A percentile compares a stretch with the other conserved stretches of the same genome.
Conservation (phyloP, 2,329 filamentous ascomycete species). For the Monosporascus sp. region DNA sequence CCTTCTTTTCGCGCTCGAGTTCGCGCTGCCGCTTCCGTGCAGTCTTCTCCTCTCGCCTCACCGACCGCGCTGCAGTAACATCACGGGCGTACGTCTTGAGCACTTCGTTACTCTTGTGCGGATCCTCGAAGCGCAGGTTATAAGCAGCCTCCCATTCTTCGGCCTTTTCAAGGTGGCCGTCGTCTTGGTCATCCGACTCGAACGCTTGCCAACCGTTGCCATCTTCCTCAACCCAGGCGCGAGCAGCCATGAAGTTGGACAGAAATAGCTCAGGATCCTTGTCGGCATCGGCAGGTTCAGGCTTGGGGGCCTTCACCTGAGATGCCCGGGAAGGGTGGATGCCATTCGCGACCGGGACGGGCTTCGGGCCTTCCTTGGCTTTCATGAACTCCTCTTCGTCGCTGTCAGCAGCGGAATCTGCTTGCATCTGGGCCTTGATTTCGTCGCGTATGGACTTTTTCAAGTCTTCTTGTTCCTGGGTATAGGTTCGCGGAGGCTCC, state of each 20-base stretch:
- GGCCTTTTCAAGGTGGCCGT: constrained; percentile 65
- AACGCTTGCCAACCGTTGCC: constrained; percentile 70
- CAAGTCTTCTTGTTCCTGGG: constrained; percentile 80
- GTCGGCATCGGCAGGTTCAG: constrained; percentile 71
- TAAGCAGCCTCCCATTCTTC: constrained; percentile 90
- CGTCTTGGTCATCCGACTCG: constrained; percentile 78
- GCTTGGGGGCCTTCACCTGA: constrained; percentile 45
- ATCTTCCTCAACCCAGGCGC: constrained; percentile 76
- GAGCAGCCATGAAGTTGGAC: constrained; percentile 90
- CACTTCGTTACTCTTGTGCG: constrained; percentile 79
- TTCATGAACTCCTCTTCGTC: constrained; percentile 69
- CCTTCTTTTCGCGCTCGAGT: constrained; percentile 69
- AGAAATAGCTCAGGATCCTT: constrained; percentile 87
- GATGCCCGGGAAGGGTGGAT: constrained; percentile 52
- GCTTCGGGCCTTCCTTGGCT: constrained; percentile 47
- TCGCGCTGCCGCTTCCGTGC: constrained; percentile 75
- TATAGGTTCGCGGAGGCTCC: constrained; percentile 62
- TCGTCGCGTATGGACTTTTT: constrained; percentile 74
- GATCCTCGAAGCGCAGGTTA: constrained; percentile 94
- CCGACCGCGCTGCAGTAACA: constrained; percentile 72
- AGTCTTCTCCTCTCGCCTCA: constrained; percentile 76
- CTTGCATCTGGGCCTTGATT: constrained; percentile 61
- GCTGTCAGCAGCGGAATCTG: constrained; percentile 41
- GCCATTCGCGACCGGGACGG: constrained; percentile 32
- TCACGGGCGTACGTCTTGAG: constrained; percentile 87